phyloP scores from a whole-genome alignment of 2,329 filamentous ascomycete genomes.

The Coleophoma eucalyptorum region DNA sequence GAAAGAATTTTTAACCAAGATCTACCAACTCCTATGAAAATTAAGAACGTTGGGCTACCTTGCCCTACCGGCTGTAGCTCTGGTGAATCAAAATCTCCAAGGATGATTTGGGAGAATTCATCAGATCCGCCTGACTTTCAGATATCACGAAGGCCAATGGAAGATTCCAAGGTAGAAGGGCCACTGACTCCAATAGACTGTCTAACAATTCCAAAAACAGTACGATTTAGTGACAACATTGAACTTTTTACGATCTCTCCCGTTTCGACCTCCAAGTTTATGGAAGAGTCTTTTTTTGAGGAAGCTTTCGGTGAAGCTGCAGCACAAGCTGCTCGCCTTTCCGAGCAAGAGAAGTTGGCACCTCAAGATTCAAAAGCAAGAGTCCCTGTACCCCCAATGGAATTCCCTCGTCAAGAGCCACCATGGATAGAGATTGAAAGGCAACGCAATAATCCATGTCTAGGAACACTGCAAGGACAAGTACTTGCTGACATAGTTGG shows the following conservation, averaged over 20 bases:
- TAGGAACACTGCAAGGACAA: constrained; percentile 29
- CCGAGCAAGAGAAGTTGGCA: constrained; percentile 27
- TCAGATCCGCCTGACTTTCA: neutral
- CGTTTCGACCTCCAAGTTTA: neutral
- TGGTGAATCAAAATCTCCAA: too few relatives aligned
- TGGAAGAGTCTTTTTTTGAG: constrained; percentile 17
- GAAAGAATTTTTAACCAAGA: constrained; percentile 24
- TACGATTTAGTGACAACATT: constrained; percentile 22
- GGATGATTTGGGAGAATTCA: neutral
- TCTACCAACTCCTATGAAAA: constrained; percentile 10
- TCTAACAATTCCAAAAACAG: constrained; percentile 11
- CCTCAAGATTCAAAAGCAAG: constrained; percentile 34
- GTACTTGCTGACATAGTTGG: constrained; percentile 18
- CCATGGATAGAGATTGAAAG: constrained; percentile 39
- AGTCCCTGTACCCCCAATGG: constrained; percentile 43
- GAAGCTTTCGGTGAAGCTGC: constrained; percentile 17
- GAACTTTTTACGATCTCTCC: constrained; percentile 12
- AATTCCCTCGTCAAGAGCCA: constrained; percentile 33
- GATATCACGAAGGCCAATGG: neutral
- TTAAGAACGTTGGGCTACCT: constrained; percentile 2
- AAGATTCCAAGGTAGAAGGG: constrained; percentile 24
- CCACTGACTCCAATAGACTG: constrained; percentile 19
- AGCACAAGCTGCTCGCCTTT: constrained; percentile 12
- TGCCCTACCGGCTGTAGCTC: too few relatives aligned
- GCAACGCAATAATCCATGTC: constrained; percentile 6